A percentile compares a stretch with the other conserved stretches of the same genome.
These are phyloP conservation scores for Beauveria pseudobassiana DNA, from an alignment of 2,329 filamentous ascomycete genomes.

Conservation along the genomic window DNA sequence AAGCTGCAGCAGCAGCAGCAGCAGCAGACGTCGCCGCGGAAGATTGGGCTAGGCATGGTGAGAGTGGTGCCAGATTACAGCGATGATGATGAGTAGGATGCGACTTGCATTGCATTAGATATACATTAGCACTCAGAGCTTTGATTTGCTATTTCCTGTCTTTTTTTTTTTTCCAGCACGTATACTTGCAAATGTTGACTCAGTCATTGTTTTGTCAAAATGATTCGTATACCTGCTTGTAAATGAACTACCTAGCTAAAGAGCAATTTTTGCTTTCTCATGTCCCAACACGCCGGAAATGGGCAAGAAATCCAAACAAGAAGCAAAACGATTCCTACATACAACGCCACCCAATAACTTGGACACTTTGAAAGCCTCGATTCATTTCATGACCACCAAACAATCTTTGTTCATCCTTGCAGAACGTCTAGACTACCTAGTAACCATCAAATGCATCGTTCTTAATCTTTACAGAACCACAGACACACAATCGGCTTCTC, in stretches of 20 bases:
- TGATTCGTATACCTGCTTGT: background rate
- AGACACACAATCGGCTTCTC: conserved; percentile 51
- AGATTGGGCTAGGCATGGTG: conserved; percentile 34
- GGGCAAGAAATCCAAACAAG: background rate
- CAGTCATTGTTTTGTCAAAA: background rate
- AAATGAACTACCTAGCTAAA: background rate
- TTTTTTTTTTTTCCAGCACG: background rate
- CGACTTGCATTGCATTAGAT: background rate
- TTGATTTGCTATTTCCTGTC: background rate
- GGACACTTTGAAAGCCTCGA: background rate
- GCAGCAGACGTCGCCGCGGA: conserved; percentile 17
- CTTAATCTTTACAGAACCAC: conserved; percentile 47
- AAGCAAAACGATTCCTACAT: background rate
- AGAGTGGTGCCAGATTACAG: conserved; percentile 36
- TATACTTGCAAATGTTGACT: background rate
- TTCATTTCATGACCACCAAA: no score
- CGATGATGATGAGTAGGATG: conserved; percentile 26
- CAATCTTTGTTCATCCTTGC: no score
- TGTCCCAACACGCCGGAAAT: background rate
- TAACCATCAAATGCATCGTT: background rate
- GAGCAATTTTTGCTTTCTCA: background rate
- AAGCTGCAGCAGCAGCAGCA: conserved; percentile 20
- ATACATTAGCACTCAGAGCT: background rate
- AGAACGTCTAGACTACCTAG: background rate
- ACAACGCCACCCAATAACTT: background rate